Evolutionary conservation across 345 rosid genomes (phyloP), one percentile per base, ranked within the genome.

Genomic region (Camelina neglecta): DNA sequence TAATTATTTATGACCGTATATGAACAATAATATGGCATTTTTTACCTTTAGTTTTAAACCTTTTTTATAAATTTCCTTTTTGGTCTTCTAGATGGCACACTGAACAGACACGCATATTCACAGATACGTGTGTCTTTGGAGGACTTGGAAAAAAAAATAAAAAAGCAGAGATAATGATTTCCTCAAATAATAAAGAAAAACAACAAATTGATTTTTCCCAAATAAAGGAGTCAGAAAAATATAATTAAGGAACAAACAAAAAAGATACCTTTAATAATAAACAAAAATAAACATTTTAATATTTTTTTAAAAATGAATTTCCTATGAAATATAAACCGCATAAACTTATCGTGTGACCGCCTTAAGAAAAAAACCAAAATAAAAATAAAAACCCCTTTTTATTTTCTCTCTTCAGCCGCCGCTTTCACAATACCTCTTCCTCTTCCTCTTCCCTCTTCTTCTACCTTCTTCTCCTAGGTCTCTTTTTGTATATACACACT

Each of bases 311-410:
- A 63, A 70, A 64, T 71, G 55, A 51, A 1, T 49, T 71, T 71
- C 67, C 1, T 56, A 71, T 65, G 81, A 64, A 35, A 58, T 77
- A 77, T 71, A 65, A 71, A 71, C 77, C 77, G 76, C 77, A 77
- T 65, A 65, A 58, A 65, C 72, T 65, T 57, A 77, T 77, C 62
- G 72, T 71, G 76, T 65, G 76, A 77, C 81, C 81, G 81, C 81
- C 77, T 72, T 65, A 59, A 35, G 67, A 44, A 77, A 51, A 56
- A 53, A 47, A 7, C 41, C 49, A 39, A 57, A 1, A 26, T 58
- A 31, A 39, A 20, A 57, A 60, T 4, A 54, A 69, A 61, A 58
- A 39, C 65, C 75, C 38, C 38, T 35, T 67, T 54, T 69, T 69
- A 33, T 33, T 69, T 59, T 12, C 72, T 77, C 68, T 77, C 76